Conservation (phyloP, 345 rosid species). For the Salix udensis region DNA sequence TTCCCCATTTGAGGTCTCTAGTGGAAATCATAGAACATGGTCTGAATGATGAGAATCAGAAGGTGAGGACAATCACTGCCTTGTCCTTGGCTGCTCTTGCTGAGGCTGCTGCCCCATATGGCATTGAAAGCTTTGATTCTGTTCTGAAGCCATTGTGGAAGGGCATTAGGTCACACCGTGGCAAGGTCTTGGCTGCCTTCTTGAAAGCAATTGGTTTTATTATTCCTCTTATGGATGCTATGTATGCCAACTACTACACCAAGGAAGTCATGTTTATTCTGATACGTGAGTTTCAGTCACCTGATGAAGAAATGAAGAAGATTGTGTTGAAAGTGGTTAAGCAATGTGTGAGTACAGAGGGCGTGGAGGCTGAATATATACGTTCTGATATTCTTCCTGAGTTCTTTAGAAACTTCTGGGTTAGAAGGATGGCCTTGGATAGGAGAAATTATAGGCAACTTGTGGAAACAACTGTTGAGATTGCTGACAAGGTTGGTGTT, state of each 20-base stretch:
- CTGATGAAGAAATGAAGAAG: constrained; percentile 99
- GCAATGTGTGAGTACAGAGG: constrained; percentile 98
- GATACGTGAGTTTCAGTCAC: constrained; percentile 98
- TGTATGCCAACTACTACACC: constrained; percentile 91
- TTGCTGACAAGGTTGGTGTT: constrained; percentile 95
- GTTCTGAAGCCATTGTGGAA: constrained; percentile 98
- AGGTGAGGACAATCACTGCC: constrained; percentile 98
- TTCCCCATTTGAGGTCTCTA: constrained; percentile 87
- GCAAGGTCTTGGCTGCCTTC: constrained; percentile 98
- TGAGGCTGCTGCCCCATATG: constrained; percentile 98
- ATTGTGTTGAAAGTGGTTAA: constrained; percentile 96
- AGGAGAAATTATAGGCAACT: constrained; percentile 92
- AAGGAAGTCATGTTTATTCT: constrained; percentile 92
- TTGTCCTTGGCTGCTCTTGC: constrained; percentile 98
- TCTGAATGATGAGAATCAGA: constrained; percentile 94
- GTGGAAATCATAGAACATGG: constrained; percentile 95
- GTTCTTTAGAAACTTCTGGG: constrained; percentile 92
- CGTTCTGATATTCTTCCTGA: constrained; percentile 86
- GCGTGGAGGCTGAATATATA: constrained; percentile 90
- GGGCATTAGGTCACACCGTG: constrained; percentile 97
- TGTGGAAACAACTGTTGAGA: constrained; percentile 96
- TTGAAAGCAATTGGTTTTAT: constrained; percentile 98
- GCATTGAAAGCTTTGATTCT: constrained; percentile 96
- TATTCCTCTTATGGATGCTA: constrained; percentile 95
- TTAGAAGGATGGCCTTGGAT: constrained; percentile 93